Evolutionary conservation across 805 yeast species (phyloP), one percentile per base, ranked within the genome.

Genomic region (Torulaspora indica): DNA sequence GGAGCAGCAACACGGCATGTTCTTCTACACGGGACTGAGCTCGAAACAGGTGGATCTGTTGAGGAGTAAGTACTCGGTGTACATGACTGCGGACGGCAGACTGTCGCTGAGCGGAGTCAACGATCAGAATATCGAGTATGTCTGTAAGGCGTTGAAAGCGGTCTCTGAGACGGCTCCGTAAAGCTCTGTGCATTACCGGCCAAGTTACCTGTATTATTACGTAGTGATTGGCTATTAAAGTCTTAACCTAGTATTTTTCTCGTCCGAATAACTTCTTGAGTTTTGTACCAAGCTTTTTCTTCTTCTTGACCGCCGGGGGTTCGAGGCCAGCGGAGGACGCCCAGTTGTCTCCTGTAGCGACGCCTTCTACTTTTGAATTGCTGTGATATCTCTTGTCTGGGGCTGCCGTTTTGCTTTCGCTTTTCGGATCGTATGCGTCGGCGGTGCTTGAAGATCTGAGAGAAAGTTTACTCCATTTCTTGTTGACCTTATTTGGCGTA

Each of bases 31-130:
- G 28, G 96, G 96, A 6, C 75, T 91, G 50, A 63, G 68, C 25
- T 71, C 78, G 35, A 79, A 76, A 39, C 95, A 89, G 69, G 91
- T 87, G 38, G 72, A 78, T 46, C 68, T 73, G 50, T 74, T 91
- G 58, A 82, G 85, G 63, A 72, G 76, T 40, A 80, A 86, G 64
- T 82, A 71, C 67, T 79, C 86, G 13, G 82, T 91, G 31, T 91
- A 91, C 66, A 78, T 93, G 56, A 88, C 96, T 23, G 75, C 79
- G 50, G 93, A 89, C 65, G 98, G 98, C 30, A 81, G 98, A 63
- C 79, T 91, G 63, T 84, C 95, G 41, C 79, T 91, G 60, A 86
- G 95, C 33, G 98, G 98, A 30, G 74, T 93, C 55, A 88, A 85
- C 66, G 78, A 82, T 38, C 67, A 70, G 45, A 91, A 91, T 63